Conservation (phyloP, 495 filamentous ascomycete species). For the Viridothelium virens region DNA sequence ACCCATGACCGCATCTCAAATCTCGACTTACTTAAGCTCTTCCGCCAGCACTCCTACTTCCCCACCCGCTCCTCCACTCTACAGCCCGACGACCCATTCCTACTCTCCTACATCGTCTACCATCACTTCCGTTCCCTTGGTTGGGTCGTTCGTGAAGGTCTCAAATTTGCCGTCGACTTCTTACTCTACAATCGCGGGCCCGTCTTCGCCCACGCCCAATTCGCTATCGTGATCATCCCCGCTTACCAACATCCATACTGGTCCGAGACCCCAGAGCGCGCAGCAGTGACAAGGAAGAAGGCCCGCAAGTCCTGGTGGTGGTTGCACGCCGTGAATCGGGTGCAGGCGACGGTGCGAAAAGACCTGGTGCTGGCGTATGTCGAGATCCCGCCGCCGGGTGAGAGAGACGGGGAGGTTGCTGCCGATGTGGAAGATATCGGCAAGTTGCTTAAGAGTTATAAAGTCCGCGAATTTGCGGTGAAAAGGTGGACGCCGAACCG, state of each 20-base stretch:
- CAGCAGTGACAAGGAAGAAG: conserved; percentile 41
- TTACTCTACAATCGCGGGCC: conserved; percentile 92
- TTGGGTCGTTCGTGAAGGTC: conserved; percentile 88
- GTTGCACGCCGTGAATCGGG: conserved; percentile 84
- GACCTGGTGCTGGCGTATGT: conserved; percentile 81
- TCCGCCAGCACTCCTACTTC: conserved; percentile 61
- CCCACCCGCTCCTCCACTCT: conserved; percentile 45
- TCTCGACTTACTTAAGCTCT: conserved; percentile 53
- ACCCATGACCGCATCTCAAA: conserved; percentile 27
- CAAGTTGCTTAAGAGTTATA: conserved; percentile 59
- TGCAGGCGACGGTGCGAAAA: conserved; percentile 85
- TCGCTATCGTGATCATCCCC: conserved; percentile 75
- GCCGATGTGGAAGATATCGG: conserved; percentile 45
- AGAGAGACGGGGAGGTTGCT: conserved; percentile 36
- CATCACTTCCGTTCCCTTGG: conserved; percentile 95
- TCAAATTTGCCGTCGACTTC: conserved; percentile 93
- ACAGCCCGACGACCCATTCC: conserved; percentile 68
- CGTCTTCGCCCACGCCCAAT: conserved; percentile 89
- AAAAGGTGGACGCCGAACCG: conserved; percentile 80
- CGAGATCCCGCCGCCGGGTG: conserved; percentile 69
- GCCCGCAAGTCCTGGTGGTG: conserved; percentile 71
- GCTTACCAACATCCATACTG: conserved; percentile 72
- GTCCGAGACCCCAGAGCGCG: conserved; percentile 44
- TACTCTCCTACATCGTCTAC: conserved; percentile 79
- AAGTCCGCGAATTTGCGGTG: conserved; percentile 71